Evolutionary conservation across 1,139 yeast species (phyloP).

Genomic region (Suhomyces yuchorum): DNA sequence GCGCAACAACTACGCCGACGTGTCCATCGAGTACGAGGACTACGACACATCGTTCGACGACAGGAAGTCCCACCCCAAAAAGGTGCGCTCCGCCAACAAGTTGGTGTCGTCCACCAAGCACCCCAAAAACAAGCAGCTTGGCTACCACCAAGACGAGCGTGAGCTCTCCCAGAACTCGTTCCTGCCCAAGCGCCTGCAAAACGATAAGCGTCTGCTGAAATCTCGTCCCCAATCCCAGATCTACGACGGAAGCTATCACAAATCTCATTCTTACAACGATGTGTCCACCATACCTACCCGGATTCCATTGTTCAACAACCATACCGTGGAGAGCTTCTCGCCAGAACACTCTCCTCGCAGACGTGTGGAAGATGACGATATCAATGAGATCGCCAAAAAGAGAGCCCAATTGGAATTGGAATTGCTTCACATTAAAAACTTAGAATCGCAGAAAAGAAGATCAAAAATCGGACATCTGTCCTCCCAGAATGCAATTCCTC

Average conservation of each 20-base stretch:
- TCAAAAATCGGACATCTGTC: slow-evolving; percentile 3
- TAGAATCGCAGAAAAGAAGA: slow-evolving; percentile 31
- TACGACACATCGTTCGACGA: slow-evolving; percentile 31
- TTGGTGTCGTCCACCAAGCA: slow-evolving; percentile 24
- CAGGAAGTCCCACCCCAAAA: slow-evolving; percentile 16
- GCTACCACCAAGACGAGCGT: slow-evolving; percentile 27
- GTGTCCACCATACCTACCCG: slow-evolving; percentile 14
- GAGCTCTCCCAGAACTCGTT: slow-evolving; percentile 40
- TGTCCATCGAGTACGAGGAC: slow-evolving; percentile 24
- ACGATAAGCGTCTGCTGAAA: slow-evolving; percentile 10
- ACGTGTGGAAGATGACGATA: slow-evolving; percentile 21
- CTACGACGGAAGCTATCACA: slow-evolving; percentile 11
- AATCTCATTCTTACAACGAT: slow-evolving; percentile 21
- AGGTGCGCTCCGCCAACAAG: slow-evolving; percentile 22
- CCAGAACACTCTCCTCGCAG: slow-evolving; percentile 28
- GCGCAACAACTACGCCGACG: slow-evolving; percentile 20
- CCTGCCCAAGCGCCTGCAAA: slow-evolving; percentile 27
- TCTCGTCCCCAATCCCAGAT: slow-evolving; percentile 24
- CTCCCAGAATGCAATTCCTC: slow-evolving; percentile 5
- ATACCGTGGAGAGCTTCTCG: slow-evolving; percentile 31
- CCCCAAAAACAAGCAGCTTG: slow-evolving; percentile 23
- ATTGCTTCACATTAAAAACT: slow-evolving; percentile 38
- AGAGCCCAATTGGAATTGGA: slow-evolving; percentile 46
- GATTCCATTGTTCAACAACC: slow-evolving; percentile 22
- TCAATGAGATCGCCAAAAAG: slow-evolving; percentile 36